phyloP scores from a whole-genome alignment of 345 rosid species.

The Aurinia saxatilis region DNA sequence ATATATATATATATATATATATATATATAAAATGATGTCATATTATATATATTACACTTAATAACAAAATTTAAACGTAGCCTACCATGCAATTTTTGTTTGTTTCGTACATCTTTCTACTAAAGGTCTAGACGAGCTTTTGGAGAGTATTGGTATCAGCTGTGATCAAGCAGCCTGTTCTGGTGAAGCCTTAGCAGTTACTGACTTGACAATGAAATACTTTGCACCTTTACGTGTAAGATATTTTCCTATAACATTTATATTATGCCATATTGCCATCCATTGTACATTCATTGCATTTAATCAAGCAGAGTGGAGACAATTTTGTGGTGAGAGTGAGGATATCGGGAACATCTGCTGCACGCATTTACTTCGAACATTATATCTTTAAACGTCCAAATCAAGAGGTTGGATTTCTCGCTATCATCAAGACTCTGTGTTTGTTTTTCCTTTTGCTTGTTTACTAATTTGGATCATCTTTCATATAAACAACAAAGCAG shows the following conservation, averaged over 20 bases:
- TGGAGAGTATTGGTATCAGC: slow-evolving; percentile 62
- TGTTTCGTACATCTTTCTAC: background rate
- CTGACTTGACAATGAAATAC: slow-evolving; percentile 72
- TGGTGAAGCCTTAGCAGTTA: slow-evolving; percentile 60
- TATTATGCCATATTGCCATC: background rate
- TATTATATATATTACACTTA: no score
- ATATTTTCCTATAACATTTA: background rate
- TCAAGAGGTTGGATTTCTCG: slow-evolving; percentile 39
- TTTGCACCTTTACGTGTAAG: slow-evolving; percentile 66
- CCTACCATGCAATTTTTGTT: background rate
- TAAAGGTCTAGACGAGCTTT: slow-evolving; percentile 68
- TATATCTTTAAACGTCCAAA: slow-evolving; percentile 64
- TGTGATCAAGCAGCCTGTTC: no score
- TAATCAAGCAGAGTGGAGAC: slow-evolving; percentile 58
- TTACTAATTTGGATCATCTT: background rate
- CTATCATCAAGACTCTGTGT: background rate
- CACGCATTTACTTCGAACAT: slow-evolving; percentile 66
- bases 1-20: no score
- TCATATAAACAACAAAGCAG: slow-evolving; percentile 23
- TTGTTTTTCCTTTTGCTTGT: background rate
- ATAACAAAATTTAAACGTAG: no score
- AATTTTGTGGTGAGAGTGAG: slow-evolving; percentile 59
- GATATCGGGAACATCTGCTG: slow-evolving; percentile 62
- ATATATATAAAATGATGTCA: no score
- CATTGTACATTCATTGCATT: background rate